A percentile compares a stretch with the other conserved stretches of the same genome.
Conservation (phyloP, 257 asterid species). For the Solanum rostratum region DNA sequence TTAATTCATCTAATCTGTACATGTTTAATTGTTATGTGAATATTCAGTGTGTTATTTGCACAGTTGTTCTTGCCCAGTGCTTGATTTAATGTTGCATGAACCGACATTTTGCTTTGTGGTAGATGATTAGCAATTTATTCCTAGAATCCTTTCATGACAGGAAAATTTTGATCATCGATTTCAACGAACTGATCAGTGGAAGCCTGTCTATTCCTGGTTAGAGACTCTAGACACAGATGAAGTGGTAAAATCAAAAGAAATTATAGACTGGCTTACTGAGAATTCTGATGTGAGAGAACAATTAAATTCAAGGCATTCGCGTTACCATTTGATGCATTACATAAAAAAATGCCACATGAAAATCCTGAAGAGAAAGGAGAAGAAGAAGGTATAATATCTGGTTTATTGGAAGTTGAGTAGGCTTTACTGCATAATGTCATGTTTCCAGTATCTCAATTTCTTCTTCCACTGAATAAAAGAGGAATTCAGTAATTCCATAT, state of each 20-base stretch:
- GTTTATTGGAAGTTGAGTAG: neutral
- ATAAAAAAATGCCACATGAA: constrained; percentile 88
- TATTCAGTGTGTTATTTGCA: neutral
- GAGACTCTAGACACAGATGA: constrained; percentile 75
- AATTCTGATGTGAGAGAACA: constrained; percentile 69
- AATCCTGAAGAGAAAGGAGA: constrained; percentile 74
- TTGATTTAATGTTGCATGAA: neutral
- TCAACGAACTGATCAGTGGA: constrained; percentile 97
- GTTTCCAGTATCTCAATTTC: neutral
- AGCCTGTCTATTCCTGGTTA: constrained; percentile 86
- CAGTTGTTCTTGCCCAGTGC: neutral
- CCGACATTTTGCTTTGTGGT: neutral
- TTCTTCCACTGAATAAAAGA: neutral
- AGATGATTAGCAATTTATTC: neutral
- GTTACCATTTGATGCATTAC: constrained; percentile 91
- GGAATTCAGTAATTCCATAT: neutral
- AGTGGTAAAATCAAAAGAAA: constrained; percentile 69
- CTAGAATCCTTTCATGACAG: constrained; percentile 14
- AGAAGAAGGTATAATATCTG: constrained; percentile 34
- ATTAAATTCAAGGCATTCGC: constrained; percentile 73
- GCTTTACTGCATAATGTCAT: neutral
- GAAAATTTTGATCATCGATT: constrained; percentile 63
- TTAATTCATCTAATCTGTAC: neutral
- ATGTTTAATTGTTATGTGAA: neutral
- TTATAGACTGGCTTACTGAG: constrained; percentile 66